Conservation (phyloP, 805 yeast species). For the Cyberlindnera subsufficiens region DNA sequence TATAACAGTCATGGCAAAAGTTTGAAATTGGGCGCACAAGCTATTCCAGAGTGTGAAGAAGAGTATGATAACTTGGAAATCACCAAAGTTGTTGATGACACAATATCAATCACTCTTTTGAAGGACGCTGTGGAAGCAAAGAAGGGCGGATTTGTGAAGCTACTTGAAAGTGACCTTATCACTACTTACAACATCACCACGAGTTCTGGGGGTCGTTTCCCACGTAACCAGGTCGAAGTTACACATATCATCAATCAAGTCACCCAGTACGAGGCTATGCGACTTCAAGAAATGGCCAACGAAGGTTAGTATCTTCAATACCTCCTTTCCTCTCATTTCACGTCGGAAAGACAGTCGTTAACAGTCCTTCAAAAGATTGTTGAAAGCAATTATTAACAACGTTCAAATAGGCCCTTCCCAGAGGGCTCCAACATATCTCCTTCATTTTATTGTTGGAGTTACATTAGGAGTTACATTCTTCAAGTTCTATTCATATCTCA, state of each 20-base stretch:
- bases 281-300: constrained; percentile 16
- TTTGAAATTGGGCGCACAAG: constrained; percentile 19
- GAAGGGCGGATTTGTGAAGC: constrained; percentile 44
- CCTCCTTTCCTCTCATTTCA: neutral
- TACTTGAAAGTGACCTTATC: constrained; percentile 37
- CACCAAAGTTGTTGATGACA: constrained; percentile 31
- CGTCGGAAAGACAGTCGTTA: constrained; percentile 4
- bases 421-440: too few species aligned
- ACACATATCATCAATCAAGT: constrained; percentile 18
- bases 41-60: constrained; percentile 30
- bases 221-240: constrained; percentile 19
- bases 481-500: too few species aligned
- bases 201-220: constrained; percentile 32
- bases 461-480: too few species aligned
- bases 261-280: constrained; percentile 20
- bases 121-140: constrained; percentile 41
- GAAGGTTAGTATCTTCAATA: constrained; percentile 16
- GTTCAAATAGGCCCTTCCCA: neutral
- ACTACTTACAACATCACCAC: constrained; percentile 38
- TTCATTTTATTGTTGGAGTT: too few species aligned
- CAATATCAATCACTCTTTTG: constrained; percentile 40
- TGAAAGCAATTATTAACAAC: constrained; percentile 7
- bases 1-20: constrained; percentile 19
- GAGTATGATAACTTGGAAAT: constrained; percentile 39
- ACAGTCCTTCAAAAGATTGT: constrained; percentile 5